These are phyloP conservation scores for Puccinia horiana DNA, from an alignment of 1,284 basidiomycete species.

Conservation along the genomic window DNA sequence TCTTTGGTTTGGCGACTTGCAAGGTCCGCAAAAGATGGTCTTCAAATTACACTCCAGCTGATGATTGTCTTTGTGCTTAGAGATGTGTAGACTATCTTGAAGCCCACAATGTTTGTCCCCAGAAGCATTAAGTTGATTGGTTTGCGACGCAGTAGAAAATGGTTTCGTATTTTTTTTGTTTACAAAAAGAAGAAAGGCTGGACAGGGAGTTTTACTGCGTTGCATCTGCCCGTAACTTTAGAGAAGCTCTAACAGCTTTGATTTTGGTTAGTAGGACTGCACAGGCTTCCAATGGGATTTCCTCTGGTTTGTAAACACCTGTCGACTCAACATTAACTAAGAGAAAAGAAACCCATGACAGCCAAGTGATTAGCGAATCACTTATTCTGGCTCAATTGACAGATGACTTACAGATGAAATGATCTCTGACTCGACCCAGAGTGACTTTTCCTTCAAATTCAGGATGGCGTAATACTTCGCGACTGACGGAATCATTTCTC, in stretches of 20 bases:
- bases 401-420: conserved; percentile 76
- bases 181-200: not conserved
- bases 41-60: no score
- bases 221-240: not conserved
- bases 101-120: no score
- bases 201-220: not conserved
- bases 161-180: no score
- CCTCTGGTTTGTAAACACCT: conserved; percentile 40
- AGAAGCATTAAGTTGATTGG: no score
- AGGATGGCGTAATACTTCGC: conserved; percentile 87
- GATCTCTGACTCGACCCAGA: conserved; percentile 82
- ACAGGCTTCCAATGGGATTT: conserved; percentile 47
- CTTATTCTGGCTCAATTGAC: not conserved
- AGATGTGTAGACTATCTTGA: no score
- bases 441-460: conserved; percentile 86
- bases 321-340: conserved; percentile 46
- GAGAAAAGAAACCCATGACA: not conserved
- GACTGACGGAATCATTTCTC: conserved; percentile 83
- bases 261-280: conserved; percentile 38
- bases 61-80: no score
- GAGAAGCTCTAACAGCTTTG: conserved; percentile 14
- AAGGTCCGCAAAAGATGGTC: no score
- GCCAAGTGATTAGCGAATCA: no score
- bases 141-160: not conserved
- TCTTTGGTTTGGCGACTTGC: no score